These are phyloP conservation scores for Diplodia corticola DNA, from an alignment of 2,329 filamentous ascomycete species.

Conservation along the genomic window DNA sequence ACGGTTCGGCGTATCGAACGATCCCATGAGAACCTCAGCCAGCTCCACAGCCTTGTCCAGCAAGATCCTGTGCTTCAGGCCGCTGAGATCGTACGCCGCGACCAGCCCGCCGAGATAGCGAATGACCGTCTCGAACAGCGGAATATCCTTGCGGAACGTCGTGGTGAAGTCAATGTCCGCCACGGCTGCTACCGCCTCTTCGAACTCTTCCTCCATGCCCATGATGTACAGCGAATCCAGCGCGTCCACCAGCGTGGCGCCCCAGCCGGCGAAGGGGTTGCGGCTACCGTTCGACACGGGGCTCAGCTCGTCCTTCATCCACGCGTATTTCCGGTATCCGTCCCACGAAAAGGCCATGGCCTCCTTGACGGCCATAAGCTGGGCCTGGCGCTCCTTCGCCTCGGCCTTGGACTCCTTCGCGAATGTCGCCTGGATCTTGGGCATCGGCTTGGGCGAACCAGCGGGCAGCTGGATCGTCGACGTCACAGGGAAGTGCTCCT, in stretches of 20 bases:
- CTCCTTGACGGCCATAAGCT: constrained; percentile 66
- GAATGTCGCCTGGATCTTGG: constrained; percentile 75
- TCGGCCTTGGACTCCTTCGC: constrained; percentile 58
- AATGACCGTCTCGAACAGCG: constrained; percentile 71
- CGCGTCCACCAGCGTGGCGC: constrained; percentile 78
- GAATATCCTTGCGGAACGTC: constrained; percentile 54
- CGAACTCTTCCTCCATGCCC: constrained; percentile 65
- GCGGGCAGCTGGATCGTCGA: constrained; percentile 76
- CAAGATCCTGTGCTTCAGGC: constrained; percentile 52
- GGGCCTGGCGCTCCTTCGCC: constrained; percentile 59
- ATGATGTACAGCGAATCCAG: constrained; percentile 75
- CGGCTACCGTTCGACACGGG: constrained; percentile 68
- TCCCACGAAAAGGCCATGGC: constrained; percentile 79
- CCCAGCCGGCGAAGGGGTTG: constrained; percentile 91
- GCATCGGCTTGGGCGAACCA: constrained; percentile 67
- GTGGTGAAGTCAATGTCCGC: constrained; percentile 62
- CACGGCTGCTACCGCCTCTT: constrained; percentile 61
- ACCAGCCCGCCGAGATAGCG: constrained; percentile 69
- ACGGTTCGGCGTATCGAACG: constrained; percentile 68
- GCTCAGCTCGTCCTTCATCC: constrained; percentile 81
- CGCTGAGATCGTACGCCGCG: constrained; percentile 68
- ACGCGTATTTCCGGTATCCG: constrained; percentile 77
- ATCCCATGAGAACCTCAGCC: constrained; percentile 63
- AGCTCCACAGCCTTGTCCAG: constrained; percentile 64
- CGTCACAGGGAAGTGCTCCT: constrained; percentile 77